Conservation (phyloP, 2,329 filamentous ascomycete genomes). For the Venturia effusa region DNA sequence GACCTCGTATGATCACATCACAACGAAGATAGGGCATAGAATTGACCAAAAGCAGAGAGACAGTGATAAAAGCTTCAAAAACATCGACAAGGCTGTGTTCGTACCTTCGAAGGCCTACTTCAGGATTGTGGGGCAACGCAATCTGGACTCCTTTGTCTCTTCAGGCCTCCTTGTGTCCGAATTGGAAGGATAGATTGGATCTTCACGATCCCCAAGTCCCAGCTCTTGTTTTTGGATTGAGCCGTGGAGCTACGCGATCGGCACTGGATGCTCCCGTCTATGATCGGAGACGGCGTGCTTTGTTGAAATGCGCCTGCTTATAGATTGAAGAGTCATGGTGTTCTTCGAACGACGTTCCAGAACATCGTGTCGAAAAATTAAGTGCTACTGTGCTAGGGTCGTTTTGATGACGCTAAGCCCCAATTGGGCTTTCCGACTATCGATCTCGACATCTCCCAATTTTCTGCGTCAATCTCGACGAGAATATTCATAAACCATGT, state of each 20-base stretch:
- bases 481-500: constrained; percentile 27
- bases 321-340: not conserved
- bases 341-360: not conserved
- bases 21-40: not conserved
- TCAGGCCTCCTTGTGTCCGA: not conserved
- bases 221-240: not conserved
- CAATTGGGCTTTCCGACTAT: not conserved
- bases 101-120: not conserved
- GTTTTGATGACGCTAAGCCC: not conserved
- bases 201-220: not conserved
- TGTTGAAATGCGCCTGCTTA: not conserved
- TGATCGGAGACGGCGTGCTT: not conserved
- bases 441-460: not conserved
- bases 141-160: not conserved
- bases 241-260: not conserved
- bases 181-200: not conserved
- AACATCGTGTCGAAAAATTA: not conserved
- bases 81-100: not conserved
- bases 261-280: not conserved
- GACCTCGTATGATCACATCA: too few species aligned
- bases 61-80: too few species aligned
- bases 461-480: not conserved
- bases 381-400: too few species aligned
- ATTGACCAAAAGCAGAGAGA: not conserved
- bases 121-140: not conserved